Evolutionary conservation across 257 asterid species (phyloP), one percentile per base, ranked within the genome.

Genomic region (Rhazya stricta): DNA sequence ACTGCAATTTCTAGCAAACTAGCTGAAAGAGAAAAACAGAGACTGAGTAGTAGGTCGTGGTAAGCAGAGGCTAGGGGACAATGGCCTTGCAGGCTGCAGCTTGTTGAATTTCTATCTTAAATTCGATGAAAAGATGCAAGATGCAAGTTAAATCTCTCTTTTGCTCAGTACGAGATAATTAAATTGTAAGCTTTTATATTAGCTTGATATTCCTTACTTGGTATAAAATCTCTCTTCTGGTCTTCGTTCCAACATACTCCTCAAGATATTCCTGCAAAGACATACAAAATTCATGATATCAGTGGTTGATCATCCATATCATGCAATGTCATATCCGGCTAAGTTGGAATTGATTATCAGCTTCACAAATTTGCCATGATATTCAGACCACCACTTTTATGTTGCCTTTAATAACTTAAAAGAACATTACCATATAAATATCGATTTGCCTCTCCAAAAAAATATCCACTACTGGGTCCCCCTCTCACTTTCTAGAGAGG

Each of bases 251-350:
- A 66, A 95, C 92, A 76, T 51, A 72, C 86, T 93, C 99, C 83
- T 88, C 93, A n/a, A 95, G 96, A 82, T 92, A 95, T 79, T 92
- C 99, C 97, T 94, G 90, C 79, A 65, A 43, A 66, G 13, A 50
- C 54, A 51, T 7, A 23, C 21, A 39, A 74, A 56, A 54, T 41
- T 43, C 73, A 53, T 23, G 74, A 76, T 34, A 45, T 79, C 77
- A 66, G 57, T 58, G 32, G 53, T 50, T n/a, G n/a, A n/a, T n/a
- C n/a, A n/a, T n/a, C n/a, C n/a, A n/a, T n/a, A n/a, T n/a, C n/a
- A n/a, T n/a, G n/a, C n/a, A n/a, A n/a, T 51, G 58, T 19, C 58
- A 58, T 27, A 27, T 57, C 27, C 34, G 16, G 36, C 65, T 8
- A 57, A 57, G 27, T 57, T 57, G 65, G 65, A 25, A n/a, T n/a